Percentiles rank a stretch among this genome's conserved stretches.
Conservation (phyloP, 2,329 filamentous ascomycete genomes). For the Colletotrichum musicola region DNA sequence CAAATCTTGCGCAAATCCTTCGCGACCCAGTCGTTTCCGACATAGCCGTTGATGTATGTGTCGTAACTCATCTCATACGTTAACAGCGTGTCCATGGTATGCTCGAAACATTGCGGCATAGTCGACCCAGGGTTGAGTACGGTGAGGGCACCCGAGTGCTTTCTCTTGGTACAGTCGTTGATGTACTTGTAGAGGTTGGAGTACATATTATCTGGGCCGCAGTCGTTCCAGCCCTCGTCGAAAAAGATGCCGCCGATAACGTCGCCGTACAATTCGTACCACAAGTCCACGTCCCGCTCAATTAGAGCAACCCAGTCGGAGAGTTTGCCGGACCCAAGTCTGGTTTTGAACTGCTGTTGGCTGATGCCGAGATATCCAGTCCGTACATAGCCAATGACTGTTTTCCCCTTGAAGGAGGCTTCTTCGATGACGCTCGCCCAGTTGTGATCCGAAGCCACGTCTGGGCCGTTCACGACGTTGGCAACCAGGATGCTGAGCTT, state of each 20-base stretch:
- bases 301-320: constrained; percentile 44
- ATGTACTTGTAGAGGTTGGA: constrained; percentile 45
- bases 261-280: constrained; percentile 43
- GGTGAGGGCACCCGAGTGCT: constrained; percentile 43
- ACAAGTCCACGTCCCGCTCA: constrained; percentile 43
- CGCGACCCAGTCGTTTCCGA: constrained; percentile 45
- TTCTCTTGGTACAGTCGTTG: constrained; percentile 43
- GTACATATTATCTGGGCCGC: constrained; percentile 45
- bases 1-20: constrained; percentile 47
- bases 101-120: constrained; percentile 46
- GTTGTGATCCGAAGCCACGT: not conserved
- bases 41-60: constrained; percentile 42
- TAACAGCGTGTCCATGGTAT: constrained; percentile 48
- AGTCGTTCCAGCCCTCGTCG: constrained; percentile 47
- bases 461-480: constrained; percentile 17
- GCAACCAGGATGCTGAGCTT: constrained; percentile 13
- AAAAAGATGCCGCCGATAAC: constrained; percentile 50
- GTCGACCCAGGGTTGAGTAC: constrained; percentile 43
- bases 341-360: constrained; percentile 41
- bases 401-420: constrained; percentile 18
- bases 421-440: constrained; percentile 24
- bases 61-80: constrained; percentile 47
- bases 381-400: constrained; percentile 31
- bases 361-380: constrained; percentile 31
- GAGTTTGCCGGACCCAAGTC: constrained; percentile 40